phyloP scores from a whole-genome alignment of 805 yeast genomes.

The Metschnikowia cerradonensis region DNA sequence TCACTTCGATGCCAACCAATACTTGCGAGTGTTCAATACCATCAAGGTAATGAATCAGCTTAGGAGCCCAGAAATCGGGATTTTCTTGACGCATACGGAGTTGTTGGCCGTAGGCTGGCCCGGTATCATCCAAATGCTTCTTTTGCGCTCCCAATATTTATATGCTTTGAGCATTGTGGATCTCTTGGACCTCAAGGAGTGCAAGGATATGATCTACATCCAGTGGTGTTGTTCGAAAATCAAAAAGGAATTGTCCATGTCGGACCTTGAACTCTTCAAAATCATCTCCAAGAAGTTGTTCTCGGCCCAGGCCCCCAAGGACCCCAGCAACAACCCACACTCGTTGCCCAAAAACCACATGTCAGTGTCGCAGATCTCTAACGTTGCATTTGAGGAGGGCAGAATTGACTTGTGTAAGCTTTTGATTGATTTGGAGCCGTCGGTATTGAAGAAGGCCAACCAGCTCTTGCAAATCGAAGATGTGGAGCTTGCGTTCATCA shows the following conservation, averaged over 20 bases:
- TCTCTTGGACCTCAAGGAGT: conserved; percentile 40
- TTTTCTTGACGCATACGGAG: conserved; percentile 61
- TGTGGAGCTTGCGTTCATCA: conserved; percentile 60
- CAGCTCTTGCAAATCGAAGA: conserved; percentile 70
- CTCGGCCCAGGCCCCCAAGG: conserved; percentile 14
- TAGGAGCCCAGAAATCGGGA: conserved; percentile 59
- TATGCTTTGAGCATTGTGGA: conserved; percentile 61
- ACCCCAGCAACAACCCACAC: conserved; percentile 20
- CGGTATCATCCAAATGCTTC: conserved; percentile 50
- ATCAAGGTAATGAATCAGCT: conserved; percentile 69
- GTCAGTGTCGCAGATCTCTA: conserved; percentile 57
- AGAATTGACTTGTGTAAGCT: conserved; percentile 62
- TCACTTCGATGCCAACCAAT: conserved; percentile 53
- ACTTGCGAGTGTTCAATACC: conserved; percentile 57
- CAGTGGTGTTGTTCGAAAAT: conserved; percentile 82
- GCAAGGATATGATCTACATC: conserved; percentile 45
- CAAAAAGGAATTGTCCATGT: conserved; percentile 44
- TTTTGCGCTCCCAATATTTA: conserved; percentile 55
- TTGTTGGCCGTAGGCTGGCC: conserved; percentile 50
- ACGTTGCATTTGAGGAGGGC: conserved; percentile 77
- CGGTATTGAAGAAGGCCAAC: conserved; percentile 52
- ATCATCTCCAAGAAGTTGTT: conserved; percentile 46
- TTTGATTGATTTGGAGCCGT: conserved; percentile 66
- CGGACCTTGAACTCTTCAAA: conserved; percentile 57
- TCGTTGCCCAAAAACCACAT: conserved; percentile 27